These are phyloP conservation scores for Onygenales sp. DNA, from an alignment of 2,329 filamentous ascomycete species.

Conservation along the genomic window DNA sequence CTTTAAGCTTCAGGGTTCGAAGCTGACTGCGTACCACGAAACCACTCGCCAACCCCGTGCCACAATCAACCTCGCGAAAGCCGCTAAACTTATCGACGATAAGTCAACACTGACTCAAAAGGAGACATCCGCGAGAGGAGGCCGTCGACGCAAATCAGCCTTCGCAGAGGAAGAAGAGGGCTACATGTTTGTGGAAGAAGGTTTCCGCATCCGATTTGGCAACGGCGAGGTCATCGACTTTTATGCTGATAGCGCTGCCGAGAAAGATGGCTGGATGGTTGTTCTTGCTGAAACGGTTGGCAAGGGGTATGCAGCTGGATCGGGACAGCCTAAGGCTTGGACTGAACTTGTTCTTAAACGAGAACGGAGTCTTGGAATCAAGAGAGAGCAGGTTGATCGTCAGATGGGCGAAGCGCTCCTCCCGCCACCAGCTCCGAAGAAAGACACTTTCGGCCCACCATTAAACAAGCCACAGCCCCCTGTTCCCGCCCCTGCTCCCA, in stretches of 20 bases:
- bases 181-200: constrained; percentile 99
- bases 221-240: constrained; percentile 99
- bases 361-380: constrained; percentile 30
- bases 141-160: constrained; percentile 78
- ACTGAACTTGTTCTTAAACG: constrained; percentile 49
- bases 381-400: constrained; percentile 18
- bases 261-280: constrained; percentile 94
- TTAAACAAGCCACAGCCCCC: constrained; percentile 21
- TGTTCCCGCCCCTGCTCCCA: constrained; percentile 16
- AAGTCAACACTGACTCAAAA: constrained; percentile 73
- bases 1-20: constrained; percentile 86
- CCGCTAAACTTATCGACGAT: constrained; percentile 88
- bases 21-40: constrained; percentile 93
- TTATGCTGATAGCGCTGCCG: constrained; percentile 77
- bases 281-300: constrained; percentile 64
- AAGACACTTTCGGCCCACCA: constrained; percentile 18
- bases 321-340: constrained; percentile 45
- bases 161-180: constrained; percentile 98
- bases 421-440: constrained; percentile 16
- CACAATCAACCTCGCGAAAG: constrained; percentile 92
- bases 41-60: constrained; percentile 89
- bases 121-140: constrained; percentile 65
- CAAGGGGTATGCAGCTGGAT: constrained; percentile 39
- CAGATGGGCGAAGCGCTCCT: constrained; percentile 5
- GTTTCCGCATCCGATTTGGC: constrained; percentile 96